Percentiles rank a stretch among this genome's conserved stretches.
phyloP scores from a whole-genome alignment of 176 grass and related monocot species.

The Chrysopogon serrulatus region DNA sequence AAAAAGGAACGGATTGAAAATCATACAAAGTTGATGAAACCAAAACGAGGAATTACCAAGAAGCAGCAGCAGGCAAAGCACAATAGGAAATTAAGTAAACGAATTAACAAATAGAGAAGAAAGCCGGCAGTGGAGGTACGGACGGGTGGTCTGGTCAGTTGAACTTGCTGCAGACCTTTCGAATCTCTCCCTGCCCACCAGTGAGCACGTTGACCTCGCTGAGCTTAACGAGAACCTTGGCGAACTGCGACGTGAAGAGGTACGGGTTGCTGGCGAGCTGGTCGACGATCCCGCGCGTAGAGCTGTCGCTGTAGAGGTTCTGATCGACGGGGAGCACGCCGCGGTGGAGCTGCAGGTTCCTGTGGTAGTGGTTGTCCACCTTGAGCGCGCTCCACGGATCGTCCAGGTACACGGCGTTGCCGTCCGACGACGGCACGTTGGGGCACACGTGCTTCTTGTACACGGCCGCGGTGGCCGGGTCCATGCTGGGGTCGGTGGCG shows the following conservation, averaged over 20 bases:
- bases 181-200: constrained; percentile 30
- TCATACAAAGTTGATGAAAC: background rate
- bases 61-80: background rate
- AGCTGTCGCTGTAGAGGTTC: constrained; percentile 3
- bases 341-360: constrained; percentile 7
- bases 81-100: background rate
- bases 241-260: constrained; percentile 20
- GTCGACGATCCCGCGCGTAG: constrained; percentile 29
- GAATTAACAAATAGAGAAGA: too few species aligned
- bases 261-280: background rate
- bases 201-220: constrained; percentile 41
- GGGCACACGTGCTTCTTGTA: constrained; percentile 32
- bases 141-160: background rate
- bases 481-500: constrained; percentile 8
- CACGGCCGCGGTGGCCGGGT: background rate
- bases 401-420: constrained; percentile 17
- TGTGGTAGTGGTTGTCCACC: constrained; percentile 56
- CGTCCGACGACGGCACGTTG: background rate
- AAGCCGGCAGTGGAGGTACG: too few species aligned
- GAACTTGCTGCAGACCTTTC: constrained; percentile 37
- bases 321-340: constrained; percentile 40
- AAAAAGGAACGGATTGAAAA: background rate
- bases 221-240: constrained; percentile 23
- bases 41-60: background rate
- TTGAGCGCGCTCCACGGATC: background rate